Conservation (phyloP, 768 basidiomycete species). For the Lactarius vividus region DNA sequence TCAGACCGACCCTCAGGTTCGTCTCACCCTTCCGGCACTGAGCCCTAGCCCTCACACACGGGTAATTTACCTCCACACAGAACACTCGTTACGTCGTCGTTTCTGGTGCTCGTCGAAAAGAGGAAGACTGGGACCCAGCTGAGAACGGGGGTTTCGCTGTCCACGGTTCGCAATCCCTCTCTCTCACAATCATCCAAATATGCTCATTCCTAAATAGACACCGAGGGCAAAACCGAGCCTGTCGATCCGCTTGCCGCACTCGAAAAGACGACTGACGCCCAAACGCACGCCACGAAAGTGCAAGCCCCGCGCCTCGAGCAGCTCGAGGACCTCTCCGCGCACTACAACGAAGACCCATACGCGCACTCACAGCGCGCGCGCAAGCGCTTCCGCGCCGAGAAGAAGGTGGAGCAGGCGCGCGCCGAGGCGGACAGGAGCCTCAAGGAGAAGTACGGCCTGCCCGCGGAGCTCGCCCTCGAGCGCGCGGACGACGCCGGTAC, state of each 20-base stretch:
- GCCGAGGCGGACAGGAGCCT: slow-evolving; percentile 67
- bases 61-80: slow-evolving; percentile 40
- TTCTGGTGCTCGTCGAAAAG: slow-evolving; percentile 91
- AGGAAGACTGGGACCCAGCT: slow-evolving; percentile 95
- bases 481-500: slow-evolving; percentile 60
- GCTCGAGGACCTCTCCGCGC: slow-evolving; percentile 72
- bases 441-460: slow-evolving; percentile 74
- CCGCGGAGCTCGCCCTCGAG: slow-evolving; percentile 61
- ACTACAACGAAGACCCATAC: slow-evolving; percentile 85
- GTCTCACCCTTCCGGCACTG: slow-evolving; percentile 16
- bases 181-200: not conserved
- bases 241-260: slow-evolving; percentile 83
- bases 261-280: slow-evolving; percentile 83
- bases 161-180: slow-evolving; percentile 53
- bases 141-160: slow-evolving; percentile 92
- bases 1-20: slow-evolving; percentile 92
- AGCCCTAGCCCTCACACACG: not conserved
- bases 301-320: slow-evolving; percentile 80
- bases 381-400: slow-evolving; percentile 82
- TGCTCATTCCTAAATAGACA: slow-evolving; percentile 45
- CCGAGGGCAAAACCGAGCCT: slow-evolving; percentile 59
- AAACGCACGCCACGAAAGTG: slow-evolving; percentile 67
- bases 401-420: slow-evolving; percentile 72
- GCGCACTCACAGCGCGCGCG: slow-evolving; percentile 69
- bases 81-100: slow-evolving; percentile 93